These are phyloP conservation scores for Fusarium udum DNA, from an alignment of 2,329 filamentous ascomycete species.

Conservation along the genomic window DNA sequence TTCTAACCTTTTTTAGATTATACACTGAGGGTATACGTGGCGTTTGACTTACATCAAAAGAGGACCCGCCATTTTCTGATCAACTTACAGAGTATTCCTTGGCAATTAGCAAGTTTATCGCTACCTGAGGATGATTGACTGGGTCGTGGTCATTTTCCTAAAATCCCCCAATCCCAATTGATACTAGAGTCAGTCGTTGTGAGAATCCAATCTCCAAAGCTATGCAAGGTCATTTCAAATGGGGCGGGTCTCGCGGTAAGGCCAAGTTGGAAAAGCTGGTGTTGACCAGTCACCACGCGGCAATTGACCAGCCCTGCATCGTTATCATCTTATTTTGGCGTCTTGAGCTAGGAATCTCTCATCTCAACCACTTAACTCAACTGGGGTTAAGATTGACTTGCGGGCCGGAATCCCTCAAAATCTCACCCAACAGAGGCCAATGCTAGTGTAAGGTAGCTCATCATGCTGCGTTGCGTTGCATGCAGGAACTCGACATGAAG, in stretches of 20 bases:
- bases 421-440: slow-evolving; percentile 7
- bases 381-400: slow-evolving; percentile 26
- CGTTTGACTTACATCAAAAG: not conserved
- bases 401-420: slow-evolving; percentile 29
- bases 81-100: slow-evolving; percentile 9
- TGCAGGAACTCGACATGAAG: slow-evolving; percentile 1
- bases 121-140: slow-evolving; percentile 6
- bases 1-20: no score
- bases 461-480: not conserved
- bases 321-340: slow-evolving; percentile 30
- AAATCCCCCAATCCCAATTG: slow-evolving; percentile 4
- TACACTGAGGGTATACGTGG: no score
- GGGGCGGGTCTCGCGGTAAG: slow-evolving; percentile 34
- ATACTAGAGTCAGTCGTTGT: slow-evolving; percentile 30
- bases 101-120: not conserved
- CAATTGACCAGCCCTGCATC: slow-evolving; percentile 34
- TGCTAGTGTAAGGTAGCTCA: not conserved
- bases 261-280: slow-evolving; percentile 15
- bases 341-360: slow-evolving; percentile 22
- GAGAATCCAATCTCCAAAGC: slow-evolving; percentile 36
- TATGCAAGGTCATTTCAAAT: slow-evolving; percentile 37
- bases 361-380: slow-evolving; percentile 1
- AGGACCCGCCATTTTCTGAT: not conserved
- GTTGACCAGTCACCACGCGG: slow-evolving; percentile 28
- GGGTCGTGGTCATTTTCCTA: slow-evolving; percentile 35